Evolutionary conservation across 441 rosid species (phyloP).

Genomic region (Dalechampia spathulata): DNA sequence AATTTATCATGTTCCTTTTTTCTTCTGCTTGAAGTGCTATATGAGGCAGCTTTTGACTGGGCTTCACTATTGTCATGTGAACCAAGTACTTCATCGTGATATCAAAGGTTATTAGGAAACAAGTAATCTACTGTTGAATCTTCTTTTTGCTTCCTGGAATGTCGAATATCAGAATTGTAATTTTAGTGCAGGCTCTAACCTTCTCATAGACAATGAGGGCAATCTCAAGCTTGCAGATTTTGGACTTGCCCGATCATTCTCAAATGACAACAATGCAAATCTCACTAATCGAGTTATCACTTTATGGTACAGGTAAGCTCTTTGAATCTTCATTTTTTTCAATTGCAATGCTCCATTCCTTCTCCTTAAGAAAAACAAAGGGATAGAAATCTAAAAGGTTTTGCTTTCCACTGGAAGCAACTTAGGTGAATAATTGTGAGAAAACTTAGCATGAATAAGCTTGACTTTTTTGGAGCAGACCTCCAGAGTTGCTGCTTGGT

Average conservation of each 20-base stretch:
- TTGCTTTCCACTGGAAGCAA: background rate
- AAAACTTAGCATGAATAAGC: background rate
- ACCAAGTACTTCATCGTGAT: slow-evolving; percentile 94
- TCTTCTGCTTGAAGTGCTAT: slow-evolving; percentile 50
- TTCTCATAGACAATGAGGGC: slow-evolving; percentile 93
- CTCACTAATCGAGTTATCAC: slow-evolving; percentile 94
- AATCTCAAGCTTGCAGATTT: slow-evolving; percentile 93
- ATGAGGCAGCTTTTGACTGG: slow-evolving; percentile 95
- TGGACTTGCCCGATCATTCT: slow-evolving; percentile 83
- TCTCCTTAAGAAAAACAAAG: too few species aligned
- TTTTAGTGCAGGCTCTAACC: slow-evolving; percentile 66
- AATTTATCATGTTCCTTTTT: background rate
- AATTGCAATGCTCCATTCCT: too few species aligned
- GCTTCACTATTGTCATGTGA: slow-evolving; percentile 89
- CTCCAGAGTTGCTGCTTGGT: slow-evolving; percentile 95
- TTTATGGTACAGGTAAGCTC: slow-evolving; percentile 82
- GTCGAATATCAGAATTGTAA: slow-evolving; percentile 5
- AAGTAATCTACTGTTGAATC: background rate
- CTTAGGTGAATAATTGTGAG: background rate
- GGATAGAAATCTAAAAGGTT: too few species aligned
- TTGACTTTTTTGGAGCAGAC: slow-evolving; percentile 36
- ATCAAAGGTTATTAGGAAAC: slow-evolving; percentile 54
- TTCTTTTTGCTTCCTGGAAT: background rate
- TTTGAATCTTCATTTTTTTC: slow-evolving; percentile 1
- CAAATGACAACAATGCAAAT: slow-evolving; percentile 59